phyloP scores from a whole-genome alignment of 495 filamentous ascomycete species.

The Lophium mytilinum region DNA sequence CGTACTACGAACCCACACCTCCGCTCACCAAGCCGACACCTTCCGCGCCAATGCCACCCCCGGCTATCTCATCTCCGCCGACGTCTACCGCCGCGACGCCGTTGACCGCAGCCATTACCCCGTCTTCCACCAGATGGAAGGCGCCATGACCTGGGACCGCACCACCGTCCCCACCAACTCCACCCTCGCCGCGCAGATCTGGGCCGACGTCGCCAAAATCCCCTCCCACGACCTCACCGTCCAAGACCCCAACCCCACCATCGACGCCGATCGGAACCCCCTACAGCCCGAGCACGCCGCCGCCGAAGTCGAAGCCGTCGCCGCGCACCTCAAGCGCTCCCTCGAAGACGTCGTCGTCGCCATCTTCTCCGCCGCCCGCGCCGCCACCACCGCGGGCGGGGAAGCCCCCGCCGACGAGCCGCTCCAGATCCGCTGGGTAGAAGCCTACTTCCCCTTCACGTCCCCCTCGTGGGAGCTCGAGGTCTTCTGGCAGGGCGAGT shows the following conservation, averaged over 20 bases:
- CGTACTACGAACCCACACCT: conserved; percentile 86
- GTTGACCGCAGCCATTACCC: conserved; percentile 93
- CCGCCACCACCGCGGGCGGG: conserved; percentile 45
- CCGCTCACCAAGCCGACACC: conserved; percentile 81
- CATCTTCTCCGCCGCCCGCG: conserved; percentile 76
- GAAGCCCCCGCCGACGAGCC: conserved; percentile 48
- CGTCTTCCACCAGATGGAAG: conserved; percentile 98
- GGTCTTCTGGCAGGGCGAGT: conserved; percentile 87
- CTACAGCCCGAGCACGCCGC: conserved; percentile 61
- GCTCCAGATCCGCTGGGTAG: conserved; percentile 82
- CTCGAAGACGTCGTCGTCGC: conserved; percentile 82
- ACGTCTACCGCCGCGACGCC: conserved; percentile 92
- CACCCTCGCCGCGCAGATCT: conserved; percentile 30
- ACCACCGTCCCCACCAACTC: conserved; percentile 47
- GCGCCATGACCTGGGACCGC: conserved; percentile 83
- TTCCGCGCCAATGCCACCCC: conserved; percentile 62
- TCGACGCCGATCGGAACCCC: conserved; percentile 74
- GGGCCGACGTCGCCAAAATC: conserved; percentile 61
- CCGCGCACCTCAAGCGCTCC: conserved; percentile 78
- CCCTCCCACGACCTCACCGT: conserved; percentile 66
- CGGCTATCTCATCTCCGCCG: conserved; percentile 86
- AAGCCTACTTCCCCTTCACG: conserved; percentile 96
- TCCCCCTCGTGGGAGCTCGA: conserved; percentile 93
- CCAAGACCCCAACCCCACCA: conserved; percentile 75
- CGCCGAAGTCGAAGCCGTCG: conserved; percentile 76